Evolutionary conservation across 495 filamentous ascomycete species (phyloP), one percentile per base, ranked within the genome.

Genomic region (Rhizodiscina lignyota): DNA sequence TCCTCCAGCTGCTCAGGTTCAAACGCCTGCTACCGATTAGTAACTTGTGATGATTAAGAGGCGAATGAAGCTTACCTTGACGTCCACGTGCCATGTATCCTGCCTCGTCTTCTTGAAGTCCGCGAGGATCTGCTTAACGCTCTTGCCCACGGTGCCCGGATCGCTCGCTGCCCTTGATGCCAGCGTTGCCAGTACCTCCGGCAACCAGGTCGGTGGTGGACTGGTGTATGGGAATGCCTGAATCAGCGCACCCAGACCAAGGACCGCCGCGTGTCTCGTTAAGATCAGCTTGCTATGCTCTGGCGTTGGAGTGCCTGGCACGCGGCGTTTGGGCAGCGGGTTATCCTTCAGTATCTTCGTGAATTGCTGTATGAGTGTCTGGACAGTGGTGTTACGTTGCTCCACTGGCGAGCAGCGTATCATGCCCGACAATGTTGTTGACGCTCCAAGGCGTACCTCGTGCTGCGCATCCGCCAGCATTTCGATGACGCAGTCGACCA

Each of bases 101-200:
- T 96, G 91, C 55, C 89, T 77, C 33, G 91, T 96, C 70, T 96
- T 99, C 62, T 99, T 99, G 56, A 99, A 99, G 45, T 99, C 89
- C 30, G 84, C 84, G 42, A 99, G 63, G 8, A 93, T 85, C 15
- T 67, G 72, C 67, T 99, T 99, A n/a, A 92, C 89, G 42, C 89
- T 93, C 53, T 91, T 91, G 4, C 91, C 91, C 35, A 99, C 86
- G 41, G 89, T 78, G 0, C 89, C 89, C 0, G 83, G 78, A 48
- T 96, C 89, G 35, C 66, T 81, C 11, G 86, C 83, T 26, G 89
- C 84, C 30, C 78, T 74, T 36, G 73, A 70, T 5, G 89, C 92
- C 38, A 99, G 56, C 29, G 78, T 75, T 21, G 89, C 83, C 42
- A 99, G 55, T 18, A 94, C 83, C 45, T 87, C 84, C 0, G 91